These are phyloP conservation scores for Aspergillus sp. DNA, from an alignment of 2,329 filamentous ascomycete genomes.

Conservation along the genomic window DNA sequence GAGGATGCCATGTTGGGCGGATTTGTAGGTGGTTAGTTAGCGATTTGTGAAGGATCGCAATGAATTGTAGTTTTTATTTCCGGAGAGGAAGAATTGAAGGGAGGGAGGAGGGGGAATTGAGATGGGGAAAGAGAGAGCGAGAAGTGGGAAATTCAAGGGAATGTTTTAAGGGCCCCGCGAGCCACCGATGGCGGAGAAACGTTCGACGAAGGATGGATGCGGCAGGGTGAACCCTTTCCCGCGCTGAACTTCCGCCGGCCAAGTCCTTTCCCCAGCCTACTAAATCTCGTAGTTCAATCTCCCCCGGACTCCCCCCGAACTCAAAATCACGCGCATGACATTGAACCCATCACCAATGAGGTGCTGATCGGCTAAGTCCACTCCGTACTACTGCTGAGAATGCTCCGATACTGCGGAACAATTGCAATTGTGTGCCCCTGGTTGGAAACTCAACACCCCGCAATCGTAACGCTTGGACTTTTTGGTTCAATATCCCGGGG, in stretches of 20 bases:
- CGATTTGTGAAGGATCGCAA: neutral
- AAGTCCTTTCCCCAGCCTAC: slow-evolving; percentile 31
- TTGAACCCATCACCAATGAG: too few relatives aligned
- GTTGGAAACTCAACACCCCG: too few relatives aligned
- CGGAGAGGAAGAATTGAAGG: neutral
- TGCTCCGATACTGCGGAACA: too few relatives aligned
- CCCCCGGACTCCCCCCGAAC: too few relatives aligned
- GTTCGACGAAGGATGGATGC: slow-evolving; percentile 6
- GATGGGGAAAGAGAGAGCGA: neutral
- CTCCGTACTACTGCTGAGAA: too few relatives aligned
- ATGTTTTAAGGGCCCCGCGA: neutral
- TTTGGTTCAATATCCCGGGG: too few relatives aligned
- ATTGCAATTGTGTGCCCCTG: too few relatives aligned
- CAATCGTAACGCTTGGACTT: too few relatives aligned
- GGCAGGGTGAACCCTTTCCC: slow-evolving; percentile 15
- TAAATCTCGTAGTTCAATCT: too few relatives aligned
- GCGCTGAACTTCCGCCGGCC: slow-evolving; percentile 15
- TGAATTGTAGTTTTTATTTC: neutral
- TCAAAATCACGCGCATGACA: too few relatives aligned
- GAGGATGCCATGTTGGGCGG: slow-evolving; percentile 26
- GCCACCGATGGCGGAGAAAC: slow-evolving; percentile 16
- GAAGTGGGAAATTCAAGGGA: neutral
- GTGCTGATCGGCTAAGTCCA: too few relatives aligned
- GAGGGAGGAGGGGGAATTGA: neutral
- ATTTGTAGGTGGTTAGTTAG: neutral